Evolutionary conservation across 495 filamentous ascomycete genomes (phyloP), one percentile per base, ranked within the genome.

Genomic region (Penicillium cinerascens): DNA sequence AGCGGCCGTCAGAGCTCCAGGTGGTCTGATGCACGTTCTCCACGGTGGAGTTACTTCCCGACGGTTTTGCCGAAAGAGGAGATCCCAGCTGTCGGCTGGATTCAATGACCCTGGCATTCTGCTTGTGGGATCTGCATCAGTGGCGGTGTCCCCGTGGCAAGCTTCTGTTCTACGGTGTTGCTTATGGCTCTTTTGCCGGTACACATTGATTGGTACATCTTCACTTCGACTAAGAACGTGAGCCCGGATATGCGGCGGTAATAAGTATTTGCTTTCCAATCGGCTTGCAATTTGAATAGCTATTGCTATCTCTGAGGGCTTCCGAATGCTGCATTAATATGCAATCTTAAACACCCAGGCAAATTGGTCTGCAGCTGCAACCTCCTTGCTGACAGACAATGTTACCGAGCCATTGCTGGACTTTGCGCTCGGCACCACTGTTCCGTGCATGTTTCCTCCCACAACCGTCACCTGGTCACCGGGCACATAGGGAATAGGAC

Each of bases 311-410:
- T 33, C 4, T 13, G 1, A 3, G 0, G 11, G 11, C 4, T 33
- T 1, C 4, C 10, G 11, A 10, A 11, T 33, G 1, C 11, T 33
- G 11, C 29, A 52, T 17, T 38, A 56, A 45, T 74, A 76, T 13
- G 56, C 38, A 37, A 80, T 77, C 60, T 78, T 78, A 42, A 80
- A 79, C 0, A 78, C 73, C 77, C 76, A 79, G 29, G 66, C 69
- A 61, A 61, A 78, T 43, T 72, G 48, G 44, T 78, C 77, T n/a
- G 66, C 58, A 37, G 62, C 60, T 22, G 63, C 43, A 3, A 78
- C 49, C 2, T 55, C 64, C 18, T 72, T 58, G 17, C 61, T 60
- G 17, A 69, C 47, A 42, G 47, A 58, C 25, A 69, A 42, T 6
- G 49, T 63, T 9, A 62, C 27, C 2, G 51, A 52, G 0, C 72